These are phyloP conservation scores for Auxenochlorella protothecoides DNA, from an alignment of 139 green algal species.

Conservation along the genomic window DNA sequence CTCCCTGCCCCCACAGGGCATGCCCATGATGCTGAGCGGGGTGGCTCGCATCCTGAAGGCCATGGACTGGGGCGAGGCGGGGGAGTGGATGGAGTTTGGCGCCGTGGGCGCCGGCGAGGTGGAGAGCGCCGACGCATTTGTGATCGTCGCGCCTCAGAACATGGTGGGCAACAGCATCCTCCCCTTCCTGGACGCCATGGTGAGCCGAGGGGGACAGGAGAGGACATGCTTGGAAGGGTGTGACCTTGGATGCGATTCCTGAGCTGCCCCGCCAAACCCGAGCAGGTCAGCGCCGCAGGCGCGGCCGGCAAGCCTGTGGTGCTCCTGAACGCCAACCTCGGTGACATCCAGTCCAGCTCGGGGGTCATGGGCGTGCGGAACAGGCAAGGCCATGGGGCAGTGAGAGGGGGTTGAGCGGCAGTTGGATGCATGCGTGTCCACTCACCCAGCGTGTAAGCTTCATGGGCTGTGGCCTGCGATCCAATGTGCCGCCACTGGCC, in stretches of 20 bases:
- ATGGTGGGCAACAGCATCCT: slow-evolving; percentile 62
- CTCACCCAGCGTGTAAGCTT: no score
- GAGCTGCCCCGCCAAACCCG: no score
- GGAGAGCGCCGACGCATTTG: slow-evolving; percentile 37
- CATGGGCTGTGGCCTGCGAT: no score
- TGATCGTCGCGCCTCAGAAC: slow-evolving; percentile 47
- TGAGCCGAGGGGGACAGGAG: not conserved
- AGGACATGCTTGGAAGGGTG: not conserved
- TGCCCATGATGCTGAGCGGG: slow-evolving; percentile 56
- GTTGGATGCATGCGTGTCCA: no score
- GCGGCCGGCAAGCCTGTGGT: slow-evolving; percentile 36
- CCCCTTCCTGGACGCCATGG: slow-evolving; percentile 35
- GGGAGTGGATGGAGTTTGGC: slow-evolving; percentile 7
- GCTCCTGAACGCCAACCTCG: slow-evolving; percentile 49
- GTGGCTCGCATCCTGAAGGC: slow-evolving; percentile 56
- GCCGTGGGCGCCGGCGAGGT: slow-evolving; percentile 3
- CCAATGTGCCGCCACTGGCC: no score
- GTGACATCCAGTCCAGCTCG: slow-evolving; percentile 35
- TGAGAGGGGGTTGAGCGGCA: not conserved
- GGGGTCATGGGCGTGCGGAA: slow-evolving; percentile 43
- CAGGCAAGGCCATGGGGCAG: slow-evolving; percentile 8
- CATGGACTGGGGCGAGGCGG: slow-evolving; percentile 69
- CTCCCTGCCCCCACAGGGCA: slow-evolving; percentile 21
- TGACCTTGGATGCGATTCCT: no score
- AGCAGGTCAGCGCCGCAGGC: slow-evolving; percentile 10